A percentile compares a stretch with the other conserved stretches of the same genome.
phyloP scores from a whole-genome alignment of 75 land plant species.

The Selaginella tamariscina region DNA sequence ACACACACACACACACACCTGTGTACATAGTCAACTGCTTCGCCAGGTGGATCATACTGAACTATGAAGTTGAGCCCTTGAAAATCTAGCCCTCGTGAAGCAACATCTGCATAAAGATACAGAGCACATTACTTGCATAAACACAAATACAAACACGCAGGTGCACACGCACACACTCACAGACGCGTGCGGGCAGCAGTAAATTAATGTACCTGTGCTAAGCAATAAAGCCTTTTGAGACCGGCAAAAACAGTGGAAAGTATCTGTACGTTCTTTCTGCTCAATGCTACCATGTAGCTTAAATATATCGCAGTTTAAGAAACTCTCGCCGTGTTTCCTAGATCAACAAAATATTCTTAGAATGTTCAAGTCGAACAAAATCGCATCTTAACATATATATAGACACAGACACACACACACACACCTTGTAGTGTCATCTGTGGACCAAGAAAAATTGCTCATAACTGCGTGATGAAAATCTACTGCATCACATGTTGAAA shows the following conservation, averaged over 20 bases:
- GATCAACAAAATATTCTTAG: too few species aligned
- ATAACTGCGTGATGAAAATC: conserved; percentile 74
- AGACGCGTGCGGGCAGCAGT: too few species aligned
- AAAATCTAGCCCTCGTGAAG: conserved; percentile 90
- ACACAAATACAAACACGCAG: too few species aligned
- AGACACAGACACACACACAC: too few species aligned
- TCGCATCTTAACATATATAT: too few species aligned
- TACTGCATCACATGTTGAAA: conserved; percentile 93
- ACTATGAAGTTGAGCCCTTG: conserved; percentile 72
- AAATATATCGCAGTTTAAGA: conserved; percentile 49
- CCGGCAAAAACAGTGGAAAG: conserved; percentile 49
- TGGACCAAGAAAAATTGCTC: conserved; percentile 53
- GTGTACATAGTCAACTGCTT: conserved; percentile 91
- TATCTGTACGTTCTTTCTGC: conserved; percentile 58
- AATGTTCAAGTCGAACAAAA: too few species aligned
- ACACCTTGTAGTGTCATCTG: too few species aligned
- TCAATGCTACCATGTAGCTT: conserved; percentile 86
- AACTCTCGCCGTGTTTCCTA: conserved; percentile 21
- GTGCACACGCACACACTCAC: too few species aligned
- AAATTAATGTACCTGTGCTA: too few species aligned
- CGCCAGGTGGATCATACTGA: conserved; percentile 96
- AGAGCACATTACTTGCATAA: too few species aligned
- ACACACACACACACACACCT: too few species aligned
- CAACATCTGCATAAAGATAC: conserved; percentile 83
- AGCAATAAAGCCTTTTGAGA: conserved; percentile 70